Base-by-base conservation (phyloP, 768 basidiomycete species). In the Naganishia antarctica region DNA sequence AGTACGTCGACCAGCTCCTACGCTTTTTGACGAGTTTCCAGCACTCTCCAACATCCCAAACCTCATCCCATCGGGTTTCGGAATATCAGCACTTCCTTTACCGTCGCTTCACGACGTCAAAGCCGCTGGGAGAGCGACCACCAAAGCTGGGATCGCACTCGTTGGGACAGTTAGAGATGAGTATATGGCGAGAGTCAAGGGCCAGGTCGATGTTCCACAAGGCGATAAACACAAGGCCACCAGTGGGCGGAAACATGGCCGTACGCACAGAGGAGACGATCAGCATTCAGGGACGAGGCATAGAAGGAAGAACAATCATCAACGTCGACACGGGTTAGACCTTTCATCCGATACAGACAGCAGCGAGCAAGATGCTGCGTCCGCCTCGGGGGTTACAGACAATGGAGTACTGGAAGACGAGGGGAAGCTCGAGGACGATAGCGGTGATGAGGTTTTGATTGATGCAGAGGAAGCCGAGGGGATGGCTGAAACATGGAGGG, bases 131-230 rank as follows among this genome's bases (percentile, higher is more conserved):
- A 31, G 50, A 18, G 50, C 50, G 32, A 51, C 50, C 32, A 32
- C 50, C 29, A 51, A 51, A 31, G 50, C 50, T 51, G 50, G 50
- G 32, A 51, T 51, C 16, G 50, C 50, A 18, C 18, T 51, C 15
- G 50, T 51, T 26, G 50, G 32, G 15, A 51, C 50, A n/a, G 50
- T 51, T 31, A 51, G 32, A 31, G 50, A 51, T n/a, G 50, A 51
- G 31, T 51, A 51, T 51, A 28, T 51, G 50, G 32, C 50, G 25
- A 25, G 50, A n/a, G 21, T 51, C 31, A 51, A 29, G 18, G 50
- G 50, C 15, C 29, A 51, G 31, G 18, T 16, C 32, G 50, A 18
- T 28, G 50, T 32, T 21, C 3, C 16, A n/a, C 31, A 31, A 4
- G 13, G 25, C 26, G 8, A 49, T 16, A 49, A 16, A 26, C 28